A percentile compares a stretch with the other conserved stretches of the same genome.
phyloP scores from a whole-genome alignment of 495 filamentous ascomycete species.

The Penicillium desertorum region DNA sequence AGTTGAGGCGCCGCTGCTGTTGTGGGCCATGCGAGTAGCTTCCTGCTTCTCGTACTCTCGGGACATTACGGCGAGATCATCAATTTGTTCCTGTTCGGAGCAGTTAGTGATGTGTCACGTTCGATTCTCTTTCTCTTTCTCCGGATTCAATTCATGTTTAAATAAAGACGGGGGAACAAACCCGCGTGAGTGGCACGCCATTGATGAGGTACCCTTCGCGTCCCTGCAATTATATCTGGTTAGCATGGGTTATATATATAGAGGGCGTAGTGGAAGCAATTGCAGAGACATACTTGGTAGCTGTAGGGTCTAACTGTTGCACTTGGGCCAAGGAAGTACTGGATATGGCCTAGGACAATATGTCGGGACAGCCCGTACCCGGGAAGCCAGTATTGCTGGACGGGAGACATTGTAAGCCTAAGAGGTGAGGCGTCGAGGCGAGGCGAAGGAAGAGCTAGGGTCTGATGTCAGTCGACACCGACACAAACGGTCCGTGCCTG shows the following conservation, averaged over 20 bases:
- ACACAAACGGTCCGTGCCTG: constrained; percentile 13
- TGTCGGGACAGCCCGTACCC: constrained; percentile 54
- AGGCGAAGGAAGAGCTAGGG: constrained; percentile 9
- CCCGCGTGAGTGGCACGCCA: constrained; percentile 52
- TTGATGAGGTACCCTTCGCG: constrained; percentile 56
- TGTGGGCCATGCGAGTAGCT: constrained; percentile 47
- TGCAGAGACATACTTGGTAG: constrained; percentile 45
- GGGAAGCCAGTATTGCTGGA: constrained; percentile 54
- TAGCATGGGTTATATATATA: constrained; percentile 26
- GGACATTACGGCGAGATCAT: constrained; percentile 52
- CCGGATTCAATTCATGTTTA: background rate
- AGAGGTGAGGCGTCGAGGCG: constrained; percentile 3
- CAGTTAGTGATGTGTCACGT: constrained; percentile 4
- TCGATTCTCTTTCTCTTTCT: background rate
- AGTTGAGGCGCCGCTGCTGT: constrained; percentile 13
- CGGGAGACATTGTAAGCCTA: constrained; percentile 34
- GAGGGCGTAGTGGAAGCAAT: constrained; percentile 10
- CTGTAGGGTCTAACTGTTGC: constrained; percentile 52
- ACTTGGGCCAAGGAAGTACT: constrained; percentile 52
- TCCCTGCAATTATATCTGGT: constrained; percentile 37
- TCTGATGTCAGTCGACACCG: constrained; percentile 12
- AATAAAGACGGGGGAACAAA: constrained; percentile 27
- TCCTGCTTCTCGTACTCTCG: constrained; percentile 54
- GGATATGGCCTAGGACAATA: constrained; percentile 53
- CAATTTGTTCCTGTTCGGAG: constrained; percentile 49